Evolutionary conservation across 805 yeast species (phyloP).

Genomic region (Candida silvicultrix): DNA sequence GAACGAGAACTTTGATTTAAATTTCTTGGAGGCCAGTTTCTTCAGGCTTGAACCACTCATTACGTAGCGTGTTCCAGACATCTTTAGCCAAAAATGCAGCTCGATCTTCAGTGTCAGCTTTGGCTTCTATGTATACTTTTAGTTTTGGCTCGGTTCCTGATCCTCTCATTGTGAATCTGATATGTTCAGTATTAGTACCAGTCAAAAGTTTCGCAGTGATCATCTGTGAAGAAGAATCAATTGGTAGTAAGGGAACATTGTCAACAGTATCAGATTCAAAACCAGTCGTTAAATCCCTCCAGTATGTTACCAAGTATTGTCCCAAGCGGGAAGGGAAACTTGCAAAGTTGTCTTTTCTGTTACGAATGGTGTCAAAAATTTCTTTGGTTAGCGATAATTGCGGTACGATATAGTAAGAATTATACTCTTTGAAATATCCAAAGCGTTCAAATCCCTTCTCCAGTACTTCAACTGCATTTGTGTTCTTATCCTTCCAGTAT

Average conservation of each 20-base stretch:
- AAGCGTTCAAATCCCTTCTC: constrained; percentile 52
- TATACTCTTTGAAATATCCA: constrained; percentile 81
- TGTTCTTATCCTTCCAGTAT: constrained; percentile 35
- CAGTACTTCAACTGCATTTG: constrained; percentile 43
- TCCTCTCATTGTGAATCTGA: constrained; percentile 83
- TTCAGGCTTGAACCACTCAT: constrained; percentile 68
- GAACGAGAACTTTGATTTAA: background rate
- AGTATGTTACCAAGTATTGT: constrained; percentile 44
- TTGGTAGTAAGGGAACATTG: constrained; percentile 58
- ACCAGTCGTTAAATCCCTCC: constrained; percentile 85
- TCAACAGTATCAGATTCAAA: constrained; percentile 64
- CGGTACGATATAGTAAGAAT: constrained; percentile 75
- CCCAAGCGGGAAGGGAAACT: constrained; percentile 49
- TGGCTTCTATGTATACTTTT: constrained; percentile 85
- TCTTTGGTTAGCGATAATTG: constrained; percentile 42
- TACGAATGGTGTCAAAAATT: constrained; percentile 53
- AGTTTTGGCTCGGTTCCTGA: constrained; percentile 96
- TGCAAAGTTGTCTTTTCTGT: constrained; percentile 11
- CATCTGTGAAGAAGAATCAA: constrained; percentile 77
- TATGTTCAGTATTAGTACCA: constrained; percentile 25
- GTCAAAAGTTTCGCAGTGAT: constrained; percentile 53
- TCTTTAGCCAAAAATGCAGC: constrained; percentile 49
- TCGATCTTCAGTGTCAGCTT: constrained; percentile 35
- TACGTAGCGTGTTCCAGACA: constrained; percentile 59
- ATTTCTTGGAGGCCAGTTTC: constrained; percentile 29